Evolutionary conservation across 2,329 filamentous ascomycete genomes (phyloP).

Genomic region (Ophiosphaerella herpotricha): DNA sequence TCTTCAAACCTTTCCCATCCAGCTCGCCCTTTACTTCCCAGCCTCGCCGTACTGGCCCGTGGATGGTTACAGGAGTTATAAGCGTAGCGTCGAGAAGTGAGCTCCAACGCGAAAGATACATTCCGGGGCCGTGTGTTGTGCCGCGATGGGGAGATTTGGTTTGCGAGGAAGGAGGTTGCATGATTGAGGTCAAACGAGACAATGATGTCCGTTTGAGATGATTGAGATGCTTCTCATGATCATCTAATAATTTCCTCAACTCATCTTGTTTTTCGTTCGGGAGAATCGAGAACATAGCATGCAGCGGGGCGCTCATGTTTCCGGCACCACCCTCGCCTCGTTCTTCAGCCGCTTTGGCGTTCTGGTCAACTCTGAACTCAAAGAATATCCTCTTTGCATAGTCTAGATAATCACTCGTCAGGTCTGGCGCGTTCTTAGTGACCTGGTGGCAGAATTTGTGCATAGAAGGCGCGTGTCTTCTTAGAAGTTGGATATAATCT

Average conservation of each 20-base stretch:
- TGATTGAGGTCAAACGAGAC: conserved; percentile 61
- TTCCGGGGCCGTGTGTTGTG: conserved; percentile 67
- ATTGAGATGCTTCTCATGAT: conserved; percentile 65
- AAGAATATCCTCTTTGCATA: conserved; percentile 65
- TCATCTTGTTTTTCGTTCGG: conserved; percentile 51
- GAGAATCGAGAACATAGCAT: conserved; percentile 54
- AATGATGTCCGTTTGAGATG: conserved; percentile 59
- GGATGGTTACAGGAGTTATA: conserved; percentile 64
- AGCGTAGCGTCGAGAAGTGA: conserved; percentile 69
- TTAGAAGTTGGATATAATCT: conserved; percentile 71
- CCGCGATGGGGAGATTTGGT: conserved; percentile 13
- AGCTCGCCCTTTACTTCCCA: conserved; percentile 46
- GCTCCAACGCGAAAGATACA: conserved; percentile 75
- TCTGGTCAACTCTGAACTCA: conserved; percentile 56
- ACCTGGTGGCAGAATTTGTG: conserved; percentile 76
- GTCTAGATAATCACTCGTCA: conserved; percentile 63
- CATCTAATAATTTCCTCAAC: conserved; percentile 61
- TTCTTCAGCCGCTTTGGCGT: conserved; percentile 20
- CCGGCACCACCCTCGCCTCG: conserved; percentile 43
- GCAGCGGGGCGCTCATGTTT: conserved; percentile 49
- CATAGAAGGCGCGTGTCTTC: conserved; percentile 64
- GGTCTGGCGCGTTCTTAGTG: conserved; percentile 68
- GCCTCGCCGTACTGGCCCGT: conserved; percentile 57
- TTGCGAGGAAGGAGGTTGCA: conserved; percentile 38
- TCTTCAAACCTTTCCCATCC: conserved; percentile 41